These are phyloP conservation scores for Ganoderma meredithae DNA, from an alignment of 1,284 basidiomycete species.

Conservation along the genomic window DNA sequence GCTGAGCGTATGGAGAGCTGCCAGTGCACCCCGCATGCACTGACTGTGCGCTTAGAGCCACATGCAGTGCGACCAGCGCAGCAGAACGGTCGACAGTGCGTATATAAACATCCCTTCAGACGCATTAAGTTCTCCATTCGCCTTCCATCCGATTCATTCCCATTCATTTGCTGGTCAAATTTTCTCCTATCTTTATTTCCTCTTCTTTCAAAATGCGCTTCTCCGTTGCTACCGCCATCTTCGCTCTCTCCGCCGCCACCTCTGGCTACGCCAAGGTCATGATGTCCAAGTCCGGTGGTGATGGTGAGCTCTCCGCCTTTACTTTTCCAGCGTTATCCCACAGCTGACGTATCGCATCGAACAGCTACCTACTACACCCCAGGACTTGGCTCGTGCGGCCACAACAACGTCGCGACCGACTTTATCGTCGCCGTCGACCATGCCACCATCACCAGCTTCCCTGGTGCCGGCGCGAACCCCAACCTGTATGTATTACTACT, in stretches of 20 bases:
- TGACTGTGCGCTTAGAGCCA: not conserved
- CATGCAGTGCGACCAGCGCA: no score
- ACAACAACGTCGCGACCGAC: slow-evolving; percentile 31
- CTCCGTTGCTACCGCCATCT: not conserved
- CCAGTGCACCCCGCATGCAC: no score
- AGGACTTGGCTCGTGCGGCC: slow-evolving; percentile 32
- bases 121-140: slow-evolving; percentile 14
- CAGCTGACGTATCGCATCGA: not conserved
- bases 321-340: no score
- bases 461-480: slow-evolving; percentile 31
- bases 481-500: slow-evolving; percentile 23
- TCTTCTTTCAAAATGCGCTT: slow-evolving; percentile 3
- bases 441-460: slow-evolving; percentile 29
- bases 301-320: not conserved
- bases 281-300: slow-evolving; percentile 1
- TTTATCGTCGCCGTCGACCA: slow-evolving; percentile 31
- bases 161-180: not conserved
- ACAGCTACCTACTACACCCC: slow-evolving; percentile 31
- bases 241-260: not conserved
- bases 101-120: not conserved
- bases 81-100: no score
- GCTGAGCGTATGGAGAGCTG: no score
- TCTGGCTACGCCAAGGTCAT: not conserved
- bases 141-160: slow-evolving; percentile 13
- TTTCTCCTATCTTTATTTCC: not conserved